Base-by-base conservation (phyloP, 331 rosid genomes). In the Pyracantha coccinea region DNA sequence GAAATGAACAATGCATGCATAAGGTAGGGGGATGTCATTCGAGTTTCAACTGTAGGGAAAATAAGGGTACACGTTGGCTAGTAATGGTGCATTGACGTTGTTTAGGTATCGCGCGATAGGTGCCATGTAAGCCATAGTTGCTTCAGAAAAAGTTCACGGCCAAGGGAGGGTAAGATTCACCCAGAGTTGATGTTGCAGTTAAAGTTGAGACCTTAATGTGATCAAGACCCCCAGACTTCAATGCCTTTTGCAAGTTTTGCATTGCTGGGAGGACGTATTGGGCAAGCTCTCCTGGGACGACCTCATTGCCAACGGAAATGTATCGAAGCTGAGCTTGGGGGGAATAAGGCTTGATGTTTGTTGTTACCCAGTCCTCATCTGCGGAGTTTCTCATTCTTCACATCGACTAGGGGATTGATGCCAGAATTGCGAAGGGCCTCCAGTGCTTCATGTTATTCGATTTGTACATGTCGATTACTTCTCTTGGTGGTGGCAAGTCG, bases 291-390 rank as follows among this genome's bases (percentile, higher is more conserved):
- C 75, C 29, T 4, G 83, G 78, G 31, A 79, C 73, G 69, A 79
- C 82, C 21, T 78, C 82, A 41, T 78, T 73, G 35, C 82, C 82
- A 4, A 69, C 82, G 5, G 75, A 10, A 7, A 79, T 28, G 69
- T 5, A 66, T 8, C 63, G 28, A n/a, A 79, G 55, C 1, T 5
- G 31, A 7, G 55, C 50, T 1, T 72, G 20, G 31, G 0, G 17
- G 44, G 54, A 21, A 54, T 31, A 66, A 6, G 78, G 78, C 32
- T 20, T 15, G 0, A 67, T 61, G 32, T 79, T 38, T 55, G 60
- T 54, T 12, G n/a, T 23, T 3, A 73, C 55, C 75, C 78, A 79
- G 32, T 16, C 16, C 32, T 8, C 9, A 17, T 75, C 78, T 1
- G 23, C n/a, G 4, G 68, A 66, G 4, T n/a, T 20, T 78, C 28